Evolutionary conservation across 1,139 yeast genomes (phyloP), one percentile per base, ranked within the genome.

Genomic region (Geotrichum europaeum): DNA sequence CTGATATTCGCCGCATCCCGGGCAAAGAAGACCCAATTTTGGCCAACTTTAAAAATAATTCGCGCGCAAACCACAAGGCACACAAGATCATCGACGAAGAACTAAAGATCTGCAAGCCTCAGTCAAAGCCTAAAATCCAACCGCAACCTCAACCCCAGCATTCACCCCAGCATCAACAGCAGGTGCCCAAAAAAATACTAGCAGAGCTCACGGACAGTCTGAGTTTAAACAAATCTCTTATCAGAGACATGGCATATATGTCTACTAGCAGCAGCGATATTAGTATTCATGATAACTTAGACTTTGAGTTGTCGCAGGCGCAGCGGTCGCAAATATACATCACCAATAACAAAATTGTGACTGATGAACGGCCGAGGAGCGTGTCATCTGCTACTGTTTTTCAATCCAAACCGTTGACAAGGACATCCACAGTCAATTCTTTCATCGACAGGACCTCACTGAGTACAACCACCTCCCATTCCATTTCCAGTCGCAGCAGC

Each of bases 1-100:
- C 53, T 22, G 62, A 60, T 50, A 58, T 58, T 15, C 45, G 56
- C n/a, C 54, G 50, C 25, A n/a, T 22, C 28, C 24, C 13, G 20
- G 49, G 47, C 40, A n/a, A 43, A 20, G 22, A 32, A 7, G 62
- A 60, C 43, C 60, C 63, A 20, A 55, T 60, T 24, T 22, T 60
- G 13, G 28, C 49, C 7, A 10, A 57, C 3, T 57, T 57, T 25
- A 53, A 59, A 7, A 50, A n/a, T 9, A 25, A 49, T 18, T 24
- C 50, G 7, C 36, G 15, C 50, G 18, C 25, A 49, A 56, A 18
- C 9, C 28, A n/a, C 10, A 56, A 18, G 34, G 28, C 51, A 49
- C 54, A 4, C 45, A 40, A 40, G 28, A 24, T 28, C 9, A 50
- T 56, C 24, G 58, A 56, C 30, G 58, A 56, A 24, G 58, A 56